These are phyloP conservation scores for Vigna unguiculata DNA, from an alignment of 306 rosid species.

Conservation along the genomic window DNA sequence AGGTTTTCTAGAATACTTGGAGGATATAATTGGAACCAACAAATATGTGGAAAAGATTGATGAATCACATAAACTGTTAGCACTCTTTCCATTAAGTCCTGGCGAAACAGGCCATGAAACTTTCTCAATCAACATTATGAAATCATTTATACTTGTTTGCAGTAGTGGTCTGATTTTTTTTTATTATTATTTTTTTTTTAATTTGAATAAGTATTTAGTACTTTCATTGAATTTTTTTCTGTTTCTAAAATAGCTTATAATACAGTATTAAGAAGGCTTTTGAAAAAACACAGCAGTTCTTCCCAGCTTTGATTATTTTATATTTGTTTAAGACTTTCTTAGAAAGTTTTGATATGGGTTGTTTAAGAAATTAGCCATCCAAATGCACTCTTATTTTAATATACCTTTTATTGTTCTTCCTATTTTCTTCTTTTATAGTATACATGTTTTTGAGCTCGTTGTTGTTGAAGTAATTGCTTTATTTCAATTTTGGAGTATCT, in stretches of 20 bases:
- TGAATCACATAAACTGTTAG: constrained; percentile 83
- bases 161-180: constrained; percentile 16
- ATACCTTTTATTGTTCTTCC: too few species aligned
- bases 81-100: constrained; percentile 40
- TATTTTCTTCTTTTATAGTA: background rate
- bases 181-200: background rate
- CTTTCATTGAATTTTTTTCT: background rate
- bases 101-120: constrained; percentile 12
- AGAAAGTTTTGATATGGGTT: background rate
- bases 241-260: constrained; percentile 1
- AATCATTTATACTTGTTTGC: constrained; percentile 9
- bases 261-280: background rate
- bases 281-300: background rate
- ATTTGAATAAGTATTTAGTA: constrained; percentile 2
- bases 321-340: background rate
- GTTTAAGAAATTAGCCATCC: background rate
- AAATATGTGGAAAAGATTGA: constrained; percentile 91
- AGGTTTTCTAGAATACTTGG: constrained; percentile 96
- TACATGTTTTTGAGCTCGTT: constrained; percentile 3
- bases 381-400: background rate
- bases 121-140: constrained; percentile 16
- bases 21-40: constrained; percentile 93
- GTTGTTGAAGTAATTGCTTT: background rate
- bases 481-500: constrained; percentile 24
- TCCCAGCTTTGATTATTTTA: background rate